Evolutionary conservation across 2,329 filamentous ascomycete species (phyloP).

Genomic region (Rhexocercosporidium sp.): DNA sequence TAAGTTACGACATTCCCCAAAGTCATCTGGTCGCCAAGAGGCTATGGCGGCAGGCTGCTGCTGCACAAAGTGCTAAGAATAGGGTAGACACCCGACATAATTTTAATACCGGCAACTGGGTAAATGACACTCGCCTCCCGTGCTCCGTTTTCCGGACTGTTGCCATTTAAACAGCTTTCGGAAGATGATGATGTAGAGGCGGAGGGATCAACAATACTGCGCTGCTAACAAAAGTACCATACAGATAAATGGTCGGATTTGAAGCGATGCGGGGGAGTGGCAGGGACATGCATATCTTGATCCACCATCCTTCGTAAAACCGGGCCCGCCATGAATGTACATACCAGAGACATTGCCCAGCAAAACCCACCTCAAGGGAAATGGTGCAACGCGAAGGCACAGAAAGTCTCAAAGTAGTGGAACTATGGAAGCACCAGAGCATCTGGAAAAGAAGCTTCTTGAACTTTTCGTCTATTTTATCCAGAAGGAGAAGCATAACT

Average conservation of each 20-base stretch:
- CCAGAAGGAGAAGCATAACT: conserved; percentile 28
- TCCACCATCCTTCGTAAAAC: background rate
- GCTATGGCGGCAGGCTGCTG: background rate
- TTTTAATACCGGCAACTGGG: conserved; percentile 25
- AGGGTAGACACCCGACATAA: conserved; percentile 10
- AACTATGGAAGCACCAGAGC: background rate
- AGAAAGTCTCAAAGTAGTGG: background rate
- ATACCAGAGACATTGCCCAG: background rate
- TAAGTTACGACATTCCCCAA: conserved; percentile 23
- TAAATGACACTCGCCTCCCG: conserved; percentile 14
- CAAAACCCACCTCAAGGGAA: background rate
- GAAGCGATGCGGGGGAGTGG: background rate
- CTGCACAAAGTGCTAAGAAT: conserved; percentile 27
- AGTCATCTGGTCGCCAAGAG: conserved; percentile 3
- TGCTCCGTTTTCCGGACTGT: background rate
- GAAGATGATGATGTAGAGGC: background rate
- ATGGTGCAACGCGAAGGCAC: background rate
- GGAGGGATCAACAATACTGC: background rate
- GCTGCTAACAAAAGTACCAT: conserved; percentile 10
- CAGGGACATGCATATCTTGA: background rate
- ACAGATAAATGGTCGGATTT: background rate
- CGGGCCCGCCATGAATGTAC: background rate
- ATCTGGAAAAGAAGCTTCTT: conserved; percentile 20
- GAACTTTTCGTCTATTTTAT: conserved; percentile 29
- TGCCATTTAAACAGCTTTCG: background rate